Evolutionary conservation across 2,329 filamentous ascomycete species (phyloP).

Genomic region (Clonostachys rhizophaga): DNA sequence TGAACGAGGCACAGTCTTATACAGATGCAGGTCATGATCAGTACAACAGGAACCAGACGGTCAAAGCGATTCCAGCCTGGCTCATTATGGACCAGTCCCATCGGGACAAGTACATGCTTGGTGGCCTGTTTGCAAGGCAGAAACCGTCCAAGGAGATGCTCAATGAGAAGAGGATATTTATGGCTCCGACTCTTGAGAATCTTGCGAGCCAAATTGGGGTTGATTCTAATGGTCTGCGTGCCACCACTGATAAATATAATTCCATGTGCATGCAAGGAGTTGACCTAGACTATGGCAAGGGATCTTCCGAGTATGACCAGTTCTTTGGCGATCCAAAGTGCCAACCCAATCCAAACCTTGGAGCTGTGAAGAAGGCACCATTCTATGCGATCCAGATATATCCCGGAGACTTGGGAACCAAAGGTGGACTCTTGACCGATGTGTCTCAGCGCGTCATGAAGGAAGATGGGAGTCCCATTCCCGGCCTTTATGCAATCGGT

Average conservation of each 20-base stretch:
- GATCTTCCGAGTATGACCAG: slow-evolving; percentile 18
- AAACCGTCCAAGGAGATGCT: slow-evolving; percentile 7
- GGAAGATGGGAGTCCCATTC: slow-evolving; percentile 1
- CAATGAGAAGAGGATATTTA: too few relatives aligned
- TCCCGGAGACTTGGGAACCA: slow-evolving; percentile 29
- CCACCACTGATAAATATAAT: slow-evolving; percentile 20
- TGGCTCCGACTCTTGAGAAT: slow-evolving; percentile 11
- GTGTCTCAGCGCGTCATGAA: slow-evolving; percentile 17
- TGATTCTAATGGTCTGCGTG: slow-evolving; percentile 7
- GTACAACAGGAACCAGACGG: slow-evolving; percentile 9
- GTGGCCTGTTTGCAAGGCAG: slow-evolving; percentile 6
- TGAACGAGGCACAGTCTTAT: slow-evolving; percentile 25
- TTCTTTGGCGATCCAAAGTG: slow-evolving; percentile 21
- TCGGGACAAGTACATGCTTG: slow-evolving; percentile 19
- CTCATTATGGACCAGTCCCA: slow-evolving; percentile 22
- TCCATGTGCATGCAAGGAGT: slow-evolving; percentile 15
- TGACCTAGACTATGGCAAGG: slow-evolving; percentile 24
- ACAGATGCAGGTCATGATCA: slow-evolving; percentile 14
- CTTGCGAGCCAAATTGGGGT: slow-evolving; percentile 17
- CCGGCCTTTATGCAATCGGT: slow-evolving; percentile 25
- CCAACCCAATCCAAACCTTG: slow-evolving; percentile 21
- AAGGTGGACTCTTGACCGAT: slow-evolving; percentile 26
- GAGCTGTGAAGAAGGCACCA: slow-evolving; percentile 2
- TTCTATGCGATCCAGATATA: slow-evolving; percentile 21
- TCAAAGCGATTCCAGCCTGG: slow-evolving; percentile 18